Percentiles rank a stretch among this genome's conserved stretches.
phyloP scores from a whole-genome alignment of 257 asterid genomes.

The Nyctanthes arbortristis region DNA sequence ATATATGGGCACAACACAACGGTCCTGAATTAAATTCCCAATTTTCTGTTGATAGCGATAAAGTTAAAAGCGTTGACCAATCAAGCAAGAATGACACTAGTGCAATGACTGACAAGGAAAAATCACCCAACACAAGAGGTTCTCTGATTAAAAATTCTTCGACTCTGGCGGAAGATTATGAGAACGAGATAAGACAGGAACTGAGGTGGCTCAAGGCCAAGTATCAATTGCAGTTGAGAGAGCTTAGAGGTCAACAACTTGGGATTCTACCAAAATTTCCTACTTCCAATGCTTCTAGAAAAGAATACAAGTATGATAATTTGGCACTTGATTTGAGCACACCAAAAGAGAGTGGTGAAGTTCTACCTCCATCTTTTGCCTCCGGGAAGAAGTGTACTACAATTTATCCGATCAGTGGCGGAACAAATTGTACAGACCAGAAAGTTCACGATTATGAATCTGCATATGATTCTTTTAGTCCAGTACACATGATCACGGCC shows the following conservation, averaged over 20 bases:
- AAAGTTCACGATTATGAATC: slow-evolving; percentile 35
- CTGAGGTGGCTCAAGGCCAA: slow-evolving; percentile 71
- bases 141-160: slow-evolving; percentile 28
- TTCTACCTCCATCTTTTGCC: slow-evolving; percentile 17
- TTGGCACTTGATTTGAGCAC: slow-evolving; percentile 1
- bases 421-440: slow-evolving; percentile 27
- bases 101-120: slow-evolving; percentile 6
- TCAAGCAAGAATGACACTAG: slow-evolving; percentile 22
- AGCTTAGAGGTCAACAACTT: slow-evolving; percentile 42
- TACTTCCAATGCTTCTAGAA: slow-evolving; percentile 9
- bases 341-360: slow-evolving; percentile 9
- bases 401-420: slow-evolving; percentile 21
- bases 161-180: slow-evolving; percentile 28
- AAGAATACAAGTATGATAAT: slow-evolving; percentile 17
- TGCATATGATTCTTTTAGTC: slow-evolving; percentile 47
- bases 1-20: slow-evolving; percentile 38
- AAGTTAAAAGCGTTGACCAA: slow-evolving; percentile 14
- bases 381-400: slow-evolving; percentile 26
- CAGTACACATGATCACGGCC: slow-evolving; percentile 55
- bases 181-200: slow-evolving; percentile 50
- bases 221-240: slow-evolving; percentile 56
- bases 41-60: slow-evolving; percentile 12
- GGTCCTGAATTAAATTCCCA: slow-evolving; percentile 28
- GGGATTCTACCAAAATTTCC: slow-evolving; percentile 31
- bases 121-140: slow-evolving; percentile 1